Evolutionary conservation across 176 grass and related monocot species (phyloP), one percentile per base, ranked within the genome.

Genomic region (Ensete glaucum): DNA sequence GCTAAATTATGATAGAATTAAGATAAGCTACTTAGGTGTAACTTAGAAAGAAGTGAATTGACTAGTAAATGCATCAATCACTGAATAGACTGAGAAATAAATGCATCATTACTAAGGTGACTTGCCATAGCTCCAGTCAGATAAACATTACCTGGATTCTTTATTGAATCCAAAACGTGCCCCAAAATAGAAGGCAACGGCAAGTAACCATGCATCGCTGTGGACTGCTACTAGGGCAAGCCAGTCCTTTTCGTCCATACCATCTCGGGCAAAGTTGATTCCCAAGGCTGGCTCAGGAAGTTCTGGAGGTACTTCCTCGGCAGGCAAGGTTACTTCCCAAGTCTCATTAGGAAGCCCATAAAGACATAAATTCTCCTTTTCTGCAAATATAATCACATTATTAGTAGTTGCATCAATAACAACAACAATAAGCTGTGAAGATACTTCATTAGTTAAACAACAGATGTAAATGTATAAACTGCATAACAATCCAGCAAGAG

Each of bases 211-310:
- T 43, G 34, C 34, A 43, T 43, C 34, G 34, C 34, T 43, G 34
- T 43, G 34, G 3, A 43, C 34, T 43, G 34, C 34, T 6, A 43
- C 34, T 43, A 43, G 34, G 34, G 34, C 34, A 43, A 43, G 34
- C 34, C 34, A 43, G 34, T 43, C 34, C 34, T 43, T 6, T 43
- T 43, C 89, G 53, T 85, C 90, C 92, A 96, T 96, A 16, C 92
- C 92, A 87, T 96, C 92, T 79, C 89, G 88, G 15, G 92, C 89
- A 27, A 96, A 96, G 83, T 96, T 96, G 82, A 96, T 96, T 81
- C 92, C 92, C 51, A 43, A 43, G 34, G 34, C 34, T 43, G 34
- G 34, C 34, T 43, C 34, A 43, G 34, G 34, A 43, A 43, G 88
- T 79, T 96, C 92, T 24, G 92, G 86, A 81, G 92, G 92, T 22